phyloP scores from a whole-genome alignment of 306 rosid genomes.

The Psophocarpus tetragonolobus region DNA sequence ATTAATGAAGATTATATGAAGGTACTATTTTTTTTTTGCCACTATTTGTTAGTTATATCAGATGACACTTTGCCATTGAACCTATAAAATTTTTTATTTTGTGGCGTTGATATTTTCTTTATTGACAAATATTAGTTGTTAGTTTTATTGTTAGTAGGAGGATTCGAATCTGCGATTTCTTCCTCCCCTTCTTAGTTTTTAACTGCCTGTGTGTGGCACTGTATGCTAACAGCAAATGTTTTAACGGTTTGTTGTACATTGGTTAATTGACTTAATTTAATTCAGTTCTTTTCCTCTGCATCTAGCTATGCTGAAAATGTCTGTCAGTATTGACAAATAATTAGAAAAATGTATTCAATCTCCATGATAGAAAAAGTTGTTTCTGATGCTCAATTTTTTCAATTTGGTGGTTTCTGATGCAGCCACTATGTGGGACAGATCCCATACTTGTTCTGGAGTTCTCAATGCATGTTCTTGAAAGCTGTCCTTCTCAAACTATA shows the following conservation, averaged over 20 bases:
- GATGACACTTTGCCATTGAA: constrained; percentile 9
- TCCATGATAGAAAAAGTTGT: not conserved
- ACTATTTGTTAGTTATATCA: constrained; percentile 2
- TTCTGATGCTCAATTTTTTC: constrained; percentile 23
- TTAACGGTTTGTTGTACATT: not conserved
- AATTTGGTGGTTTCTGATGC: constrained; percentile 52
- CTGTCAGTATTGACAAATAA: constrained; percentile 9
- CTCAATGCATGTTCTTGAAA: constrained; percentile 96
- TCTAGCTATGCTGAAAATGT: constrained; percentile 13
- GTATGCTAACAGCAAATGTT: constrained; percentile 9
- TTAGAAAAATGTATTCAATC: constrained; percentile 11
- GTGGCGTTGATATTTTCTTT: constrained; percentile 13
- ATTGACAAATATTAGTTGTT: too few relatives aligned
- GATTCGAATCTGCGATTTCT: too few relatives aligned
- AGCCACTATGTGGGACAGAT: constrained; percentile 89
- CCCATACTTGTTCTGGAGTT: constrained; percentile 94
- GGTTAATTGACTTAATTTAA: constrained; percentile 6
- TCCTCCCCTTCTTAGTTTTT: too few relatives aligned
- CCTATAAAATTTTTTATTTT: not conserved
- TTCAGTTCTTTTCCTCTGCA: constrained; percentile 21
- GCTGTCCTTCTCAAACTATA: constrained; percentile 93
- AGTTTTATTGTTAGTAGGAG: too few relatives aligned
- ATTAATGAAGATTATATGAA: constrained; percentile 11
- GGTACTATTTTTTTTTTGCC: constrained; percentile 10
- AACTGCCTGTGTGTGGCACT: too few relatives aligned